These are phyloP conservation scores for Yamadazyma ubonensis DNA, from an alignment of 805 yeast species.

Conservation along the genomic window DNA sequence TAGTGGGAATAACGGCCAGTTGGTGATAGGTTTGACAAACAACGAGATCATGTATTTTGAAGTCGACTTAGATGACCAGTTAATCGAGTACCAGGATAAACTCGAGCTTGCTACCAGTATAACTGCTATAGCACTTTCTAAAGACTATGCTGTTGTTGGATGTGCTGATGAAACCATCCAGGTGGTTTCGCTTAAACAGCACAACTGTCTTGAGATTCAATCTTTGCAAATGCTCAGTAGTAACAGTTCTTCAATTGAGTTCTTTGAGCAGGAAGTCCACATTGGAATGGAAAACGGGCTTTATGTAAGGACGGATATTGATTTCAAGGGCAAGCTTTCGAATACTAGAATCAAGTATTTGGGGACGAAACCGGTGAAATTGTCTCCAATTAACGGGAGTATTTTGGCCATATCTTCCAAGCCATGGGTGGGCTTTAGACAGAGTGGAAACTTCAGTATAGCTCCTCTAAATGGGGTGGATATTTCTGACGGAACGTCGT, in stretches of 20 bases:
- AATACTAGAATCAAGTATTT: conserved; percentile 69
- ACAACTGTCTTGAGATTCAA: conserved; percentile 56
- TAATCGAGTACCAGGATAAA: conserved; percentile 69
- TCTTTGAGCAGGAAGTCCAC: conserved; percentile 46
- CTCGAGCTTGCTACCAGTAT: conserved; percentile 48
- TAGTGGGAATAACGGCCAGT: conserved; percentile 63
- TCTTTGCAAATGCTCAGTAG: conserved; percentile 68
- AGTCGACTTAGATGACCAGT: conserved; percentile 58
- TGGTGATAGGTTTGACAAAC: conserved; percentile 69
- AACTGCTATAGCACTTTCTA: conserved; percentile 39
- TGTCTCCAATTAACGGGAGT: conserved; percentile 39
- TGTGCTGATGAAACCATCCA: conserved; percentile 69
- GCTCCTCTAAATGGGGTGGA: conserved; percentile 47
- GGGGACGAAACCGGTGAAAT: conserved; percentile 63
- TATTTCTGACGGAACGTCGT: conserved; percentile 48
- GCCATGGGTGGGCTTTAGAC: conserved; percentile 56
- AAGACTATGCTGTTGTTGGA: conserved; percentile 64
- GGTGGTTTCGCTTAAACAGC: conserved; percentile 60
- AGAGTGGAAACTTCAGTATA: conserved; percentile 21
- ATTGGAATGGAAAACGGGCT: conserved; percentile 86
- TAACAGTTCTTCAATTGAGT: conserved; percentile 26
- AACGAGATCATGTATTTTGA: conserved; percentile 83
- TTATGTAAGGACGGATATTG: conserved; percentile 60
- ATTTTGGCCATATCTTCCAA: conserved; percentile 53
- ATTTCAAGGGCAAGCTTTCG: conserved; percentile 56